These are phyloP conservation scores for Aegilops bicornis DNA, from an alignment of 176 grass and related monocot genomes.

Conservation along the genomic window DNA sequence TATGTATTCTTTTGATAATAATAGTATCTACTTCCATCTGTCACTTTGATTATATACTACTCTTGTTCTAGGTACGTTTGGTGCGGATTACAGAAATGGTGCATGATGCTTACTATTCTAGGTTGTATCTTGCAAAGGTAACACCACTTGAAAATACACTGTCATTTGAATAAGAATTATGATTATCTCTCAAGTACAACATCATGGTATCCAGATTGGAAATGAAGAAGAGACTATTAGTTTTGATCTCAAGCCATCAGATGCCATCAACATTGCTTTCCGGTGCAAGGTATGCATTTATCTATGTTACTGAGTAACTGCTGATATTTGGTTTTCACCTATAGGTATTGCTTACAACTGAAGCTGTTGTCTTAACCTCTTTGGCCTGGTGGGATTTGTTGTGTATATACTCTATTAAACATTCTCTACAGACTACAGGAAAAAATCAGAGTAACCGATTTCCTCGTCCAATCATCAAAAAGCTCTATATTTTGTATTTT, in stretches of 20 bases:
- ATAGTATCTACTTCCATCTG: constrained; percentile 2
- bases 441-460: constrained; percentile 14
- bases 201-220: constrained; percentile 46
- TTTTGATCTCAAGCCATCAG: constrained; percentile 84
- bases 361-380: not conserved
- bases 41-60: constrained; percentile 1
- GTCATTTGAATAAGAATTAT: constrained; percentile 1
- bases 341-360: not conserved
- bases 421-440: not conserved
- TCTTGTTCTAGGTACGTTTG: constrained; percentile 55
- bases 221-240: constrained; percentile 68
- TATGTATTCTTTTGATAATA: not conserved
- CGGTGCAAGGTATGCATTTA: constrained; percentile 84
- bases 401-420: not conserved
- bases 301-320: not conserved
- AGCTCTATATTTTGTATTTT: not conserved
- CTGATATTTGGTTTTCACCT: not conserved
- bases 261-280: constrained; percentile 99
- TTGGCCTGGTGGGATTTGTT: not conserved
- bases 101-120: constrained; percentile 77
- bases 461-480: constrained; percentile 15
- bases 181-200: constrained; percentile 9
- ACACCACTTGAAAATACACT: constrained; percentile 4
- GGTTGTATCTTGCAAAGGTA: constrained; percentile 88
- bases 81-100: constrained; percentile 92